Conservation (phyloP, 2,329 filamentous ascomycete genomes). For the Verticillium klebahnii region DNA sequence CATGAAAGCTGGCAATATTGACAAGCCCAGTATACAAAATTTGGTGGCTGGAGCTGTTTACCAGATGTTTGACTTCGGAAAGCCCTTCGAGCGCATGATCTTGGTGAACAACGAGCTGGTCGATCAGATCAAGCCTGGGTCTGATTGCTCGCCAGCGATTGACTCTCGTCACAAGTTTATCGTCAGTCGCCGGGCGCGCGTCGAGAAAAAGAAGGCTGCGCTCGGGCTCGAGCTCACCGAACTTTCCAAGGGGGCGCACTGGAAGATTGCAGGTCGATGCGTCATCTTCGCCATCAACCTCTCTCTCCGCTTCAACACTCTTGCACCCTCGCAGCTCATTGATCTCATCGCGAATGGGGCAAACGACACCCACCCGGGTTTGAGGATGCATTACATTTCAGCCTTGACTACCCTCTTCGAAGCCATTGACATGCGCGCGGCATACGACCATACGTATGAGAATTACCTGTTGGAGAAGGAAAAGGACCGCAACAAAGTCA, state of each 20-base stretch:
- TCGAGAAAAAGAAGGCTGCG: constrained; percentile 78
- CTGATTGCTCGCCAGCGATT: constrained; percentile 60
- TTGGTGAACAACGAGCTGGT: constrained; percentile 70
- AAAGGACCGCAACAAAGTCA: constrained; percentile 69
- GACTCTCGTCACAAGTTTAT: constrained; percentile 68
- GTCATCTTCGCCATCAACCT: constrained; percentile 88
- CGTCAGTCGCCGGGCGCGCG: constrained; percentile 65
- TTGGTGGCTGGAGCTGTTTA: constrained; percentile 78
- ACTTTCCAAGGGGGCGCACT: constrained; percentile 75
- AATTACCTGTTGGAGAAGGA: constrained; percentile 83
- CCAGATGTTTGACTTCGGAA: constrained; percentile 86
- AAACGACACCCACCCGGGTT: constrained; percentile 83
- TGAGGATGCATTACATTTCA: constrained; percentile 76
- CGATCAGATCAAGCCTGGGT: constrained; percentile 63
- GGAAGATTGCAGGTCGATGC: constrained; percentile 91
- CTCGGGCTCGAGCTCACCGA: constrained; percentile 79
- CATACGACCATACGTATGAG: constrained; percentile 81
- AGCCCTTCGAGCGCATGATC: constrained; percentile 80
- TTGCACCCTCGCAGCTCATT: constrained; percentile 78
- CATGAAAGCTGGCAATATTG: constrained; percentile 82
- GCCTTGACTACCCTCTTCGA: constrained; percentile 74
- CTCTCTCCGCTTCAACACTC: constrained; percentile 83
- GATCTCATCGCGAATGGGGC: constrained; percentile 78
- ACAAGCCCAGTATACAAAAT: constrained; percentile 92
- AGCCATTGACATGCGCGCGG: constrained; percentile 80